Evolutionary conservation across 208 protist genomes (phyloP).

Genomic region (Giardia muris): DNA sequence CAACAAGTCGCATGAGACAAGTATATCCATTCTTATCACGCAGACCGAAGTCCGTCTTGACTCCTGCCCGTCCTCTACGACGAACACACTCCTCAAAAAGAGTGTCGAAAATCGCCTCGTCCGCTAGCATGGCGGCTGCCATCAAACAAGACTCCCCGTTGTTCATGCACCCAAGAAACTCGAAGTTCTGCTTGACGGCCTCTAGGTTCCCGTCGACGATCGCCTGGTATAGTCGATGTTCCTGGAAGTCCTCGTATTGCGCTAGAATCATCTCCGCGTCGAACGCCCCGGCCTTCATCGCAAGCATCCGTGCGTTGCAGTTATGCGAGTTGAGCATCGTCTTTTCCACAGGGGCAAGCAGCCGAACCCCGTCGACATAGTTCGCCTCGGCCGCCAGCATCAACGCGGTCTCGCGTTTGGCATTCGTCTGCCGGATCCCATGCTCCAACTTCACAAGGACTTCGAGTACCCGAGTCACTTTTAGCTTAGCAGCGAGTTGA

Average conservation of each 20-base stretch:
- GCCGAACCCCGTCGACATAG: not conserved
- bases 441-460: not conserved
- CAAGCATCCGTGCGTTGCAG: not conserved
- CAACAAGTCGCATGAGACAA: not conserved
- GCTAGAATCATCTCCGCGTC: not conserved
- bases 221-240: not conserved
- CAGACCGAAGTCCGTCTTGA: not conserved
- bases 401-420: not conserved
- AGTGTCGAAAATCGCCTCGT: not conserved
- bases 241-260: not conserved
- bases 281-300: not conserved
- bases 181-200: not conserved
- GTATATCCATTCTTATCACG: not conserved
- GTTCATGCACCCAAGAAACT: not conserved
- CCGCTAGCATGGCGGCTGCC: not conserved
- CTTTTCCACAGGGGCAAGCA: not conserved
- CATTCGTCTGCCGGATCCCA: not conserved
- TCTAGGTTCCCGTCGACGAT: not conserved
- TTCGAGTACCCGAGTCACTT: not conserved
- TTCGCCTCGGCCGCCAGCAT: not conserved
- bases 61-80: not conserved
- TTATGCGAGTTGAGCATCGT: not conserved
- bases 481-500: not conserved
- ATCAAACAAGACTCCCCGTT: not conserved
- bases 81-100: not conserved